Base-by-base conservation (phyloP, 2,329 filamentous ascomycete genomes). In the Cytospora chrysosperma region DNA sequence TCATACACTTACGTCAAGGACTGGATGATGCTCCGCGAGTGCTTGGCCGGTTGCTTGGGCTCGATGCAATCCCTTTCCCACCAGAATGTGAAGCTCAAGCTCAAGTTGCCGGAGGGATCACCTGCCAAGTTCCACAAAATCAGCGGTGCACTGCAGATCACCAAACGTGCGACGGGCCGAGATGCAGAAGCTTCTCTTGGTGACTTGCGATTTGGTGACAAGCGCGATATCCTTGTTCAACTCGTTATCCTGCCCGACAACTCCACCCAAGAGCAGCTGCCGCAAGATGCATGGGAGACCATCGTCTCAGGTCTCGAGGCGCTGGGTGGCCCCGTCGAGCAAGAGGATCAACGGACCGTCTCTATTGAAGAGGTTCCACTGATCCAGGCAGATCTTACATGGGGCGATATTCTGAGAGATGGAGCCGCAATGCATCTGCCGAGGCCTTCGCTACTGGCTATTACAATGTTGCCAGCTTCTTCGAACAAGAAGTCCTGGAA, bases 1-100 rank as follows among this genome's bases (percentile, higher is more conserved):
- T 96, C 93, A 1, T 99, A 98, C 73, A 96, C 93, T 1, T 99
- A 98, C 72, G 93, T 99, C 69, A 99, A 98, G 78, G 95, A 99
- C 75, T 99, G 95, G 95, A 98, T 98, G 94, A 99, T 98, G 94
- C 84, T 99, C 40, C 89, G 95, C 30, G 95, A 99, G 75, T 98
- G 95, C 74, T 84, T 97, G 52, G 95, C 93, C 27, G 95, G 95
- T 51, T 98, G 94, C 72, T 81, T 99, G 30, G 95, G 95, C 54
- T 88, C 92, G 17, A 85, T 98, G 73, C 95, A 99, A 76, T 93
- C 92, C 2, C 89, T 92, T 30, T 98, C 95, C n/a, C 95, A 99
- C 74, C 95, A 98, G 75, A 98, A 98, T 72, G 95, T 96, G 63
- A 97, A 96, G 80, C 84, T 99, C 61, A 97, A 96, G 80, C 86